Evolutionary conservation across 1,139 yeast genomes (phyloP), one percentile per base, ranked within the genome.

Genomic region (Pichia sp.): DNA sequence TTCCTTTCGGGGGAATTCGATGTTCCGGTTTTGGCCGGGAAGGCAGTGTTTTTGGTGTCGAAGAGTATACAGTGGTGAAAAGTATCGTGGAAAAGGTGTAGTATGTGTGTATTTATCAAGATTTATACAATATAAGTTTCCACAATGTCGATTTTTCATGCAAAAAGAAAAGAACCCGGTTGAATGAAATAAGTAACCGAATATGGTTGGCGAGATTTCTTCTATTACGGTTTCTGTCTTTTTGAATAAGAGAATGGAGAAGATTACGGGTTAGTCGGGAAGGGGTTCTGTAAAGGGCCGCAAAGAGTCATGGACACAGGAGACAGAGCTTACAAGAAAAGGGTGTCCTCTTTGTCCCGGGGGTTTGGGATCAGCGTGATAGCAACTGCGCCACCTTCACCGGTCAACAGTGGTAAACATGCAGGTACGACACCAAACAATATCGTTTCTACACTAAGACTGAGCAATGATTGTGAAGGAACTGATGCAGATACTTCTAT

Each of bases 11-110:
- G 24, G 93, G 94, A 49, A 71, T 83, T 41, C 80, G 81, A 62
- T 80, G 81, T 61, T 76, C 85, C 32, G 94, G 94, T 0, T 80
- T 81, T 54, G 93, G 94, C 39, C 77, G 89, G 57, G 94, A 84
- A 60, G 91, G 89, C 31, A 80, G 88, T 16, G 66, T 77, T 53
- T 76, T 78, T 57, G 94, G 93, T 38, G 60, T 83, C 47, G 87
- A 82, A 40, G 93, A 83, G 59, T 83, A 82, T 63, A 69, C 80
- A 24, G 76, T 73, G 29, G 63, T 81, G 52, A 82, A 82, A 65
- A 70, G 84, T 30, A 68, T 80, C 38, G 77, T 72, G 14, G 35
- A 42, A 10, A 20, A 31, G 7, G 29, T 40, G 5, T 35, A 31
- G 21, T 4, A 9, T 13, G 6, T n/a, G 18, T 19, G 15, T 16